Conservation (phyloP, 2,329 filamentous ascomycete species). For the Cladosporium halotolerans region DNA sequence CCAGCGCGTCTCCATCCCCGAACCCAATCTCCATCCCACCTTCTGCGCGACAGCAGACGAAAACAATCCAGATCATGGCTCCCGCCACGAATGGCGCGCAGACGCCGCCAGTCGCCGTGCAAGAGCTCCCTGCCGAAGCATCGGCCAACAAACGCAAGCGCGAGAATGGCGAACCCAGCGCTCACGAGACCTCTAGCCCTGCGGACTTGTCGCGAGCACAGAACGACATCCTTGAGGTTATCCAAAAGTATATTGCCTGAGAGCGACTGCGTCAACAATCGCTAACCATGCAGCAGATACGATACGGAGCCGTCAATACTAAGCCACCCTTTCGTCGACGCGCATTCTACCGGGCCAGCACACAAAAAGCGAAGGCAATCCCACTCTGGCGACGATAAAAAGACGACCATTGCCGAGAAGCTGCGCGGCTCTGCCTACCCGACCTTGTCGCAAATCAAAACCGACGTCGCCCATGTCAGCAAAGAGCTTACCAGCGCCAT, state of each 20-base stretch:
- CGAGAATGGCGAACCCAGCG: constrained; percentile 28
- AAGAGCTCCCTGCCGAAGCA: constrained; percentile 11
- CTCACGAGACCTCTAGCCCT: constrained; percentile 23
- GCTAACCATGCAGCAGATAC: constrained; percentile 20
- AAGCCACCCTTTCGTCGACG: constrained; percentile 31
- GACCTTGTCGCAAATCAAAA: constrained; percentile 36
- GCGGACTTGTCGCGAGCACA: constrained; percentile 25
- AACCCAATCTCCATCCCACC: background rate
- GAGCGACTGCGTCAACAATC: background rate
- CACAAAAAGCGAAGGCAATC: constrained; percentile 42
- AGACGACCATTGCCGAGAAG: constrained; percentile 33
- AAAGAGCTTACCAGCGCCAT: constrained; percentile 31
- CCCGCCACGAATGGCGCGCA: constrained; percentile 17
- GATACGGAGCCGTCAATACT: constrained; percentile 44
- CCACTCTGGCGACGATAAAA: constrained; percentile 22
- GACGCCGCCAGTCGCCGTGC: constrained; percentile 12
- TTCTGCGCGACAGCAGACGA: background rate
- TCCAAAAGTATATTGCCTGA: constrained; percentile 32
- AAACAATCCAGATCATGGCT: constrained; percentile 8
- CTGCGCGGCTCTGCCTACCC: constrained; percentile 35
- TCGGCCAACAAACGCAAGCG: constrained; percentile 41
- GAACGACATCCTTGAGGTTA: constrained; percentile 36
- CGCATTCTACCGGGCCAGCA: constrained; percentile 34
- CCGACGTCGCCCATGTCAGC: constrained; percentile 37
- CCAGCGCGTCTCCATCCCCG: constrained; percentile 4